These are phyloP conservation scores for Ulvella scutata DNA, from an alignment of 139 green algal species.

Conservation along the genomic window DNA sequence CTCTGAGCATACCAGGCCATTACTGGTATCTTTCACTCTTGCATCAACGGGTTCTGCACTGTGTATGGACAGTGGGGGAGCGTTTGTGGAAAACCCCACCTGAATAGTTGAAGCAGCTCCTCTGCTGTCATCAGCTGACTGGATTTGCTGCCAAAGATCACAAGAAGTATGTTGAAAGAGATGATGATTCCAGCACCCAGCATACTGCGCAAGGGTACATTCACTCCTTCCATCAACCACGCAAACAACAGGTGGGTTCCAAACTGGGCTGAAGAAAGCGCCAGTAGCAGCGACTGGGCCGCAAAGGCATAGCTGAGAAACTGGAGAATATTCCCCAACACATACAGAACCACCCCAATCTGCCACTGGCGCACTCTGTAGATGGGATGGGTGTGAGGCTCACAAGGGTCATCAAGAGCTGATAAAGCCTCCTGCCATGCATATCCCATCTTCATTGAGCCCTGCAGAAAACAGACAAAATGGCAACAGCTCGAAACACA, in stretches of 20 bases:
- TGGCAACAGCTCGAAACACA: background rate
- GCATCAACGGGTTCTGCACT: too few species aligned
- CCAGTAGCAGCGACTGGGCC: slow-evolving; percentile 1
- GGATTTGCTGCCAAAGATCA: slow-evolving; percentile 7
- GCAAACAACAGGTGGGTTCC: background rate
- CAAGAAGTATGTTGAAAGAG: background rate
- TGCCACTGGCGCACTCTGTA: background rate
- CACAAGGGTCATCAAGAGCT: background rate
- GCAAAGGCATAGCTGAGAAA: slow-evolving; percentile 4
- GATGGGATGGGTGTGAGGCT: background rate
- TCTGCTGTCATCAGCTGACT: background rate
- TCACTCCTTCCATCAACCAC: background rate
- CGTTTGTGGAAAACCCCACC: too few species aligned
- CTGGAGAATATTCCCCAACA: background rate
- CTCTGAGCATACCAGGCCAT: too few species aligned
- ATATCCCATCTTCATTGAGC: background rate
- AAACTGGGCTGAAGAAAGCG: slow-evolving; percentile 1
- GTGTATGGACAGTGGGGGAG: too few species aligned
- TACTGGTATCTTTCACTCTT: too few species aligned
- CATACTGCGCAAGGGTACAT: background rate
- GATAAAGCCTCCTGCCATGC: background rate
- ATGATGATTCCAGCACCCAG: background rate
- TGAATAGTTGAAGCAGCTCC: background rate
- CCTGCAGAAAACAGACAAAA: background rate
- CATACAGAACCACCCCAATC: background rate